Evolutionary conservation across 305 asterid genomes (phyloP).

Genomic region (Fraxinus sp.): DNA sequence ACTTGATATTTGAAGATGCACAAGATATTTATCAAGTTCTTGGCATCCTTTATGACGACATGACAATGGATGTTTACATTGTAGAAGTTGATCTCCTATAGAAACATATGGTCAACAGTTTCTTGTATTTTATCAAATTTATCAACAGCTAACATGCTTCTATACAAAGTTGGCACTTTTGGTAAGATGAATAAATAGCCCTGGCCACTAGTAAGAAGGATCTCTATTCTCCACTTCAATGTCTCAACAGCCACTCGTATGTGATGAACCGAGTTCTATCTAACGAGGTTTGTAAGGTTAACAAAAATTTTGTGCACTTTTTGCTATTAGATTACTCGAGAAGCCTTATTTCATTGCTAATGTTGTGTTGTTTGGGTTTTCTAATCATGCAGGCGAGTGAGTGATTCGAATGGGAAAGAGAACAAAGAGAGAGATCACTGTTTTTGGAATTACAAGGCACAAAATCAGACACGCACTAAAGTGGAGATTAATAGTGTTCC

Average conservation of each 20-base stretch:
- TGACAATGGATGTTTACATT: slow-evolving; percentile 29
- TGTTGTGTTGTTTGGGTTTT: background rate
- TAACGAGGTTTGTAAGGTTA: background rate
- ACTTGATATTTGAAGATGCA: slow-evolving; percentile 37
- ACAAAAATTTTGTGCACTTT: background rate
- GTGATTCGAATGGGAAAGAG: background rate
- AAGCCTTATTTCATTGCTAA: background rate
- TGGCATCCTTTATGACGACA: slow-evolving; percentile 52
- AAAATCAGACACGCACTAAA: background rate
- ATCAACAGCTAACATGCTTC: background rate
- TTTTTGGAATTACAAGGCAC: background rate
- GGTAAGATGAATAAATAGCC: background rate
- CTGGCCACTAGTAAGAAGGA: background rate
- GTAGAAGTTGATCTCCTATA: background rate
- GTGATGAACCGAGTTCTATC: background rate
- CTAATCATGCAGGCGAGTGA: background rate
- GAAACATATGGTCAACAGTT: background rate
- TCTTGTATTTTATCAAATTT: background rate
- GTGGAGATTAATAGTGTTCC: background rate
- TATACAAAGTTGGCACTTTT: background rate
- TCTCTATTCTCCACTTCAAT: background rate
- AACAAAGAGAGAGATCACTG: background rate
- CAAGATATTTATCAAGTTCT: slow-evolving; percentile 46
- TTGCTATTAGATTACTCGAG: background rate
- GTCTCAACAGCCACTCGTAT: background rate